A percentile compares a stretch with the other conserved stretches of the same genome.
phyloP scores from a whole-genome alignment of 2,329 filamentous ascomycete species.

The Sphaerulina musiva region DNA sequence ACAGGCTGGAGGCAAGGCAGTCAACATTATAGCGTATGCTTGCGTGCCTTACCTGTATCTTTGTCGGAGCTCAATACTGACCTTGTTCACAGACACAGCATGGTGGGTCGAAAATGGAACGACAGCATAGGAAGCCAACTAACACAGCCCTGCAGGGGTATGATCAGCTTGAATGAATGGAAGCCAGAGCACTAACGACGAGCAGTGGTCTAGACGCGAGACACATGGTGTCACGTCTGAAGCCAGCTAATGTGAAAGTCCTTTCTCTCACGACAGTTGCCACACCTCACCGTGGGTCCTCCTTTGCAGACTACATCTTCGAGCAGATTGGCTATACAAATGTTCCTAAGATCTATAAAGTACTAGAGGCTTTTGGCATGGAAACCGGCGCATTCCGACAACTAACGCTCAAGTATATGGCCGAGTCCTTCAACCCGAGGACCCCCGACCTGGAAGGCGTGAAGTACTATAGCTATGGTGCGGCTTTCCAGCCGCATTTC shows the following conservation, averaged over 20 bases:
- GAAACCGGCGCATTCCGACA: conserved; percentile 58
- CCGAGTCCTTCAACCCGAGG: conserved; percentile 52
- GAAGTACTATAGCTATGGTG: conserved; percentile 59
- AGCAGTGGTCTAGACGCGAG: conserved; percentile 56
- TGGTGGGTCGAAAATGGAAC: conserved; percentile 10
- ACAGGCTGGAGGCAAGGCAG: conserved; percentile 50
- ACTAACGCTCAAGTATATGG: conserved; percentile 54
- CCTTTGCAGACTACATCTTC: conserved; percentile 57
- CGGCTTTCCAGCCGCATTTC: conserved; percentile 49
- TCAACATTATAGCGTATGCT: conserved; percentile 59
- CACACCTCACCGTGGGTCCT: conserved; percentile 55
- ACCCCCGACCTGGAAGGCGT: conserved; percentile 52
- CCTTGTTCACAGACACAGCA: conserved; percentile 14
- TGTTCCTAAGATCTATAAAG: conserved; percentile 50
- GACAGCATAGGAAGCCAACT: not conserved
- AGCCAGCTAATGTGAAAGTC: conserved; percentile 64
- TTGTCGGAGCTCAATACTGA: conserved; percentile 9
- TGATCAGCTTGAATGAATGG: not conserved
- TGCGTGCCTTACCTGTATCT: too few species aligned
- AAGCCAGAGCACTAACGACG: not conserved
- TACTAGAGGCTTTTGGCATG: conserved; percentile 49
- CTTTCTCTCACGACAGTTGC: conserved; percentile 60
- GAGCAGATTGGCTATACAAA: conserved; percentile 49
- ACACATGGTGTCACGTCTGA: conserved; percentile 57
- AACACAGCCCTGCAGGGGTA: conserved; percentile 19